Percentiles rank a stretch among this genome's conserved stretches.
Evolutionary conservation across 2,329 filamentous ascomycete genomes (phyloP).

Genomic region (Colletotrichum australisinense): DNA sequence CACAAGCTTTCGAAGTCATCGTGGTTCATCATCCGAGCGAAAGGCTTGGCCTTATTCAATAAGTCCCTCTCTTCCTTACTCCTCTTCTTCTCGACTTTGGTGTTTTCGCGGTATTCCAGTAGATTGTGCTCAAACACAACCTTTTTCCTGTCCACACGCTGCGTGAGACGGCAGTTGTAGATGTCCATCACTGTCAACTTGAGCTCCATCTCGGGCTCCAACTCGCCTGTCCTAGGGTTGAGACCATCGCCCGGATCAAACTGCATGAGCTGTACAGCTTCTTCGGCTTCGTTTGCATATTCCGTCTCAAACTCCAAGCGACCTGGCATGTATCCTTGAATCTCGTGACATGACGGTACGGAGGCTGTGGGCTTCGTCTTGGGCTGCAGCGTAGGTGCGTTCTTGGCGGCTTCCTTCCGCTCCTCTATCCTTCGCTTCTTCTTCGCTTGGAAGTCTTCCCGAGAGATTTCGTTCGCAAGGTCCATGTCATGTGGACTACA

Average conservation of each 20-base stretch:
- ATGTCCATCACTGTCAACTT: constrained; percentile 99
- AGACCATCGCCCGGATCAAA: constrained; percentile 96
- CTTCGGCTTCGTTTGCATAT: constrained; percentile 97
- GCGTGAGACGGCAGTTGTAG: constrained; percentile 92
- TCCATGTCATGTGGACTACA: constrained; percentile 86
- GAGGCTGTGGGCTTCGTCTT: constrained; percentile 97
- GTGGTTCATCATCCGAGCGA: constrained; percentile 96
- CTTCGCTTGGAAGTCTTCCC: constrained; percentile 91
- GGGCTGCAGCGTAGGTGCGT: constrained; percentile 83
- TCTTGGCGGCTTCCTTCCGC: constrained; percentile 87
- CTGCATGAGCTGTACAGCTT: constrained; percentile 97
- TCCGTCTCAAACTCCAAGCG: constrained; percentile 98
- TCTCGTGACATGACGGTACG: constrained; percentile 96
- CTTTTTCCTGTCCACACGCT: constrained; percentile 93
- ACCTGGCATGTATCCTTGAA: constrained; percentile 98
- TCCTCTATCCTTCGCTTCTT: constrained; percentile 96
- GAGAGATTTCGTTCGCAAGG: constrained; percentile 82
- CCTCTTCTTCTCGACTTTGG: constrained; percentile 89
- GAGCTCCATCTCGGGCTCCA: constrained; percentile 96
- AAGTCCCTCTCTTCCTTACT: constrained; percentile 95
- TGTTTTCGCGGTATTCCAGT: constrained; percentile 93
- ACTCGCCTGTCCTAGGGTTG: constrained; percentile 83
- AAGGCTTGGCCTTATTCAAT: constrained; percentile 93
- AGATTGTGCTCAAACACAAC: constrained; percentile 96
- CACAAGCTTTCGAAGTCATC: constrained; percentile 89